Evolutionary conservation across 2,329 filamentous ascomycete genomes (phyloP), one percentile per base, ranked within the genome.

Genomic region (Proliferodiscus dingleyae): DNA sequence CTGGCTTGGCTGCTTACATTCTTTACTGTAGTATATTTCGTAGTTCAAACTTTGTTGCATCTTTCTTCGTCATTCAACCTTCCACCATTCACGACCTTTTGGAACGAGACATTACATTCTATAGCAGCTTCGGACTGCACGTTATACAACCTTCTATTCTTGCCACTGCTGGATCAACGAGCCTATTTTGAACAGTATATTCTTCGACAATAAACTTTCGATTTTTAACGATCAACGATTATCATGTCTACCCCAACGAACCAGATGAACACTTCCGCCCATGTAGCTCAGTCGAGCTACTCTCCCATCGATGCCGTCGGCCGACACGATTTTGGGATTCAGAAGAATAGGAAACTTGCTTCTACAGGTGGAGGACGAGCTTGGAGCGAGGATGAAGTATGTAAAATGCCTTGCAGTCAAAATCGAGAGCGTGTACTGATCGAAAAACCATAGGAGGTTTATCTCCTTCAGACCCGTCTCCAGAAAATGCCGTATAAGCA

Each of bases 401-500:
- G 50, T 18, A 39, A 49, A 22, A 5, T 10, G 13, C 9, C 13
- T 6, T 37, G 10, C 11, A 6, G 23, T 3, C 5, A 13, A 15
- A 5, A n/a, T n/a, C n/a, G 18, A 13, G 23, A 13, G 18, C 11
- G 11, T 5, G 19, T 37, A 4, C 34, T 26, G 34, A 44, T 52
- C 55, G 32, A 8, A 28, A 10, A 15, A 43, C 19, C 45, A 37
- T 43, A 91, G 87, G 88, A 93, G 69, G 77, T 82, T 47, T 93
- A 91, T 65, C 81, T 93, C 44, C 77, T 93, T 50, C 85, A 89
- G 67, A 90, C 85, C 50, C 85, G 87, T 47, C 78, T 87, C 60
- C 85, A 90, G 61, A 91, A 91, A 70, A 89, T 91, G 81, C 87
- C 87, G 1, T 93, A 93, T 69, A 93, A 91, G 74, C 86, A 91